phyloP scores from a whole-genome alignment of 2,329 filamentous ascomycete genomes.

The Fusarium nisikadoi region DNA sequence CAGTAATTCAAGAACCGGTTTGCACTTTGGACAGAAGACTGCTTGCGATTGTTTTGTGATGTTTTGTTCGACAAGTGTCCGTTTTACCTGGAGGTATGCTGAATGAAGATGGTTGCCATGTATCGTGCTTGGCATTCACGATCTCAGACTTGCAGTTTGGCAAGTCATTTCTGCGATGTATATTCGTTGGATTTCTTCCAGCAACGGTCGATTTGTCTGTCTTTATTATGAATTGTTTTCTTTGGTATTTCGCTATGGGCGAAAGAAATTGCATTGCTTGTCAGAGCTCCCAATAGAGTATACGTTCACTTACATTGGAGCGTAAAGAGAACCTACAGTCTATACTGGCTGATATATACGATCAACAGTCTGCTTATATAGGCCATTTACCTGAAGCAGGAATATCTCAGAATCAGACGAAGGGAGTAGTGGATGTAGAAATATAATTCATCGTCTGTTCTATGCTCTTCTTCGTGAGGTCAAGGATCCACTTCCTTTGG shows the following conservation, averaged over 20 bases:
- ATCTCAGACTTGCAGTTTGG: background rate
- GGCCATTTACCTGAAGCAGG: background rate
- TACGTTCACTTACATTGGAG: background rate
- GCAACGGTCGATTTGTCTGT: background rate
- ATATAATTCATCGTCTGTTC: background rate
- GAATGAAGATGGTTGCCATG: background rate
- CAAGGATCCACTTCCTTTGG: slow-evolving; percentile 44
- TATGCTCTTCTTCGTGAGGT: slow-evolving; percentile 20
- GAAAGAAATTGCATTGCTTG: background rate
- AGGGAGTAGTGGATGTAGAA: background rate
- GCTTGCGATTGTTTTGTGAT: slow-evolving; percentile 6
- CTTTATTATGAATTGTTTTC: background rate
- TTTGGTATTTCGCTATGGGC: background rate
- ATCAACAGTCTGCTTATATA: background rate
- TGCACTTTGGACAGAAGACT: slow-evolving; percentile 25
- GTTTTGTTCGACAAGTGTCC: background rate
- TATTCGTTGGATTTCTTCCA: background rate
- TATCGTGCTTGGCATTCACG: background rate
- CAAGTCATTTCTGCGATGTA: background rate
- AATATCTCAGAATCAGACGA: background rate
- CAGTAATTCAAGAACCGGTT: slow-evolving; percentile 45
- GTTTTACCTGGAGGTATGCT: background rate
- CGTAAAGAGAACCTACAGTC: background rate
- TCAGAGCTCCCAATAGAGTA: background rate
- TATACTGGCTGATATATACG: no score